These are phyloP conservation scores for Fusarium circinatum DNA, from an alignment of 2,329 filamentous ascomycete genomes.

Conservation along the genomic window DNA sequence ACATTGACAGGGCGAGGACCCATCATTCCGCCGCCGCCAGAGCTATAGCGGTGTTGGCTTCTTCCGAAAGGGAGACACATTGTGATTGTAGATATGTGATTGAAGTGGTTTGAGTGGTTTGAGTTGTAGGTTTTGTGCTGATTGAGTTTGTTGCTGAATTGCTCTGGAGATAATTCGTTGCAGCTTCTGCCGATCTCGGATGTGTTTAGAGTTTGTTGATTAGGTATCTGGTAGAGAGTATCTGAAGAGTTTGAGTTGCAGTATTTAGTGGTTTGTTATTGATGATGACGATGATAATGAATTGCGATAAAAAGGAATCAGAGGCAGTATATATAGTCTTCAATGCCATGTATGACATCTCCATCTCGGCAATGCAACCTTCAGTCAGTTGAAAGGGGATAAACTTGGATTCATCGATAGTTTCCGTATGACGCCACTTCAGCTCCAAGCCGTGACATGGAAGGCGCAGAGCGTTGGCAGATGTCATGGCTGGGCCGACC, in stretches of 20 bases:
- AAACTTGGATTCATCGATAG: slow-evolving; percentile 3
- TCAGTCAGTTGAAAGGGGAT: background rate
- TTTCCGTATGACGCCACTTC: slow-evolving; percentile 17
- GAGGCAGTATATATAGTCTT: slow-evolving; percentile 1
- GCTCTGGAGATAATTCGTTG: background rate
- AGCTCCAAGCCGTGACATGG: background rate
- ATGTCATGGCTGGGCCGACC: slow-evolving; percentile 5
- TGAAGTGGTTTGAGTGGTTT: background rate
- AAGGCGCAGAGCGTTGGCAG: slow-evolving; percentile 13
- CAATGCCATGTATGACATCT: background rate
- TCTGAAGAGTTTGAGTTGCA: background rate
- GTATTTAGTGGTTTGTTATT: background rate
- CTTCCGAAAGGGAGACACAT: slow-evolving; percentile 21
- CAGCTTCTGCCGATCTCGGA: background rate
- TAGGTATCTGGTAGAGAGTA: background rate
- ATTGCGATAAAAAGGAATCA: background rate
- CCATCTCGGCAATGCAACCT: background rate
- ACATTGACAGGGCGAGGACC: slow-evolving; percentile 10
- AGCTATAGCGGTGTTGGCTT: background rate
- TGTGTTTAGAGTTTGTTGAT: background rate
- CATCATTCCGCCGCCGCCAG: slow-evolving; percentile 14
- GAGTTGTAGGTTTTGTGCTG: background rate
- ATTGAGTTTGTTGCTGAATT: background rate
- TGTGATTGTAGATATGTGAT: background rate
- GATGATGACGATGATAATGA: background rate